Evolutionary conservation across 2,329 filamentous ascomycete species (phyloP).

Genomic region (Lasiodiplodia gonubiensis): DNA sequence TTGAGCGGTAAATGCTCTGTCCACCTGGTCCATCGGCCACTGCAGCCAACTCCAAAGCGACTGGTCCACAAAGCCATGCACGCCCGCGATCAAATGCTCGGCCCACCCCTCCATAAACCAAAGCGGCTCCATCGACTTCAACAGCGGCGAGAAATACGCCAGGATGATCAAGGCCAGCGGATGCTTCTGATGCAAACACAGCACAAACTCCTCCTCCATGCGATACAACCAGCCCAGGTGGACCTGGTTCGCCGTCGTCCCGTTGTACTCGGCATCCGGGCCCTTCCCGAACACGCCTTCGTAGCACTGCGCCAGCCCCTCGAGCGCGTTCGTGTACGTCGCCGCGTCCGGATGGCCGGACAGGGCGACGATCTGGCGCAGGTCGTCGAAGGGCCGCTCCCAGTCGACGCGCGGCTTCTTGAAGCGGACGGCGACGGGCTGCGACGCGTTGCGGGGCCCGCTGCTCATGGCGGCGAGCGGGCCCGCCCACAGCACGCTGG

Average conservation of each 20-base stretch:
- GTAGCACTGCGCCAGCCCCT: neutral
- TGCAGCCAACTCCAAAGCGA: constrained; percentile 25
- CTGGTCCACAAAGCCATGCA: constrained; percentile 12
- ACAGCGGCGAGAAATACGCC: constrained; percentile 7
- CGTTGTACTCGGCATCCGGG: neutral
- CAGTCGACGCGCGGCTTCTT: neutral
- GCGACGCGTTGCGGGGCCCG: neutral
- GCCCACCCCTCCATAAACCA: constrained; percentile 29
- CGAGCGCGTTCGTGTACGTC: neutral
- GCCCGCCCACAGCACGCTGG: neutral
- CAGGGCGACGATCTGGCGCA: neutral
- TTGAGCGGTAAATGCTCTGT: neutral
- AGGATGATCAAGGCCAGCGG: constrained; percentile 13
- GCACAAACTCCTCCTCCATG: constrained; percentile 1
- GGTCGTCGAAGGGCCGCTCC: neutral
- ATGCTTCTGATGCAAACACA: constrained; percentile 12
- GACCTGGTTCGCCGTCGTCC: constrained; percentile 9
- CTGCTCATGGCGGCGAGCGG: neutral
- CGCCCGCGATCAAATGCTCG: constrained; percentile 26
- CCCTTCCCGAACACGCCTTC: neutral
- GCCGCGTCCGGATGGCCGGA: neutral
- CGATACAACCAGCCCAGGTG: constrained; percentile 22
- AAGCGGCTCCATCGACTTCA: constrained; percentile 11
- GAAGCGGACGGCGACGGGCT: neutral
- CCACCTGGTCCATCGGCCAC: constrained; percentile 28